Percentiles rank a stretch among this genome's conserved stretches.
These are phyloP conservation scores for Cystobasidium tubakii DNA, from an alignment of 768 basidiomycete genomes.

Conservation along the genomic window DNA sequence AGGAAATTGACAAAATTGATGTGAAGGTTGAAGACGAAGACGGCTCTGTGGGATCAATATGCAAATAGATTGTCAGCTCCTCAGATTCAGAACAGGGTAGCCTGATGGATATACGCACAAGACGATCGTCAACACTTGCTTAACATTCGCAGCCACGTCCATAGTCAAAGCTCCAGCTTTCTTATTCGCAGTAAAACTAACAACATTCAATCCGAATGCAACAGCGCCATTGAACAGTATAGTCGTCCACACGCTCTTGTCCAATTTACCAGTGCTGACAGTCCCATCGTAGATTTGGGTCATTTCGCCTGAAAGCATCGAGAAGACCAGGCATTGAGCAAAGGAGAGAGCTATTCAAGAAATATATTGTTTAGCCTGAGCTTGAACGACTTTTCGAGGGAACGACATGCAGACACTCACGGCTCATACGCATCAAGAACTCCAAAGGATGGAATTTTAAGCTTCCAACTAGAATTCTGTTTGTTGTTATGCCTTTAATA, in stretches of 20 bases:
- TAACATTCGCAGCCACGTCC: slow-evolving; percentile 62
- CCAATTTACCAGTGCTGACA: slow-evolving; percentile 53
- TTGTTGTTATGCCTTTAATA: slow-evolving; percentile 85
- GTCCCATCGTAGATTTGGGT: slow-evolving; percentile 54
- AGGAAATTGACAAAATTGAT: slow-evolving; percentile 72
- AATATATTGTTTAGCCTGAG: slow-evolving; percentile 42
- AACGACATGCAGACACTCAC: slow-evolving; percentile 55
- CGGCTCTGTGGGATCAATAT: slow-evolving; percentile 43
- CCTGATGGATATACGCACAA: too few species aligned
- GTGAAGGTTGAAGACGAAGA: slow-evolving; percentile 71
- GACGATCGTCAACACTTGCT: slow-evolving; percentile 46
- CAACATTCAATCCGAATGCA: slow-evolving; percentile 87
- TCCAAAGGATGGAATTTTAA: slow-evolving; percentile 66
- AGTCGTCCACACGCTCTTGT: slow-evolving; percentile 54
- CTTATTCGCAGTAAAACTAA: slow-evolving; percentile 89
- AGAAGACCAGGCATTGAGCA: slow-evolving; percentile 73
- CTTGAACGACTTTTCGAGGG: too few species aligned
- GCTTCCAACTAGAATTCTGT: slow-evolving; percentile 56
- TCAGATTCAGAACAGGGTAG: too few species aligned
- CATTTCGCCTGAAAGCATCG: slow-evolving; percentile 73
- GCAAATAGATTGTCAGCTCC: not conserved
- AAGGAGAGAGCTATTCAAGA: slow-evolving; percentile 88
- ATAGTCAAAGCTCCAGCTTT: slow-evolving; percentile 80
- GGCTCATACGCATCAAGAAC: slow-evolving; percentile 69
- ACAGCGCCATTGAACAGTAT: slow-evolving; percentile 73